Percentiles rank a stretch among this genome's conserved stretches.
These are phyloP conservation scores for Solanum pinnatisectum DNA, from an alignment of 257 asterid species.

Conservation along the genomic window DNA sequence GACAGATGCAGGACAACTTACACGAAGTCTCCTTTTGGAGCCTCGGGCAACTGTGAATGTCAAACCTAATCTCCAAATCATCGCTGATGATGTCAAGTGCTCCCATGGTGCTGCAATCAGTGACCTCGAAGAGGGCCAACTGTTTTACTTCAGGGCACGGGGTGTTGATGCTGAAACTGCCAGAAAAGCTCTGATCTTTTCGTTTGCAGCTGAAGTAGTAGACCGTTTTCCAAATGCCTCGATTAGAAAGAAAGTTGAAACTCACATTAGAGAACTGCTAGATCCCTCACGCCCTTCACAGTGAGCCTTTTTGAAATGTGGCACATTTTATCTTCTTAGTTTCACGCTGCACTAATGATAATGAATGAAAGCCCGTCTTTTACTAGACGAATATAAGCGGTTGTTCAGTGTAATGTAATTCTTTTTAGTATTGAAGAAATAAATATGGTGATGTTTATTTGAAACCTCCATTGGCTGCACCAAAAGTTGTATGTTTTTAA, in stretches of 20 bases:
- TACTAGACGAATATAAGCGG: background rate
- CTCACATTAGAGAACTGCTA: constrained; percentile 41
- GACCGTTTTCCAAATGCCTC: constrained; percentile 38
- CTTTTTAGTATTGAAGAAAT: background rate
- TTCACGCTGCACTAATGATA: background rate
- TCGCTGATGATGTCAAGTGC: constrained; percentile 88
- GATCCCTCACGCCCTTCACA: constrained; percentile 31
- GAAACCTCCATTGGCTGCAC: background rate
- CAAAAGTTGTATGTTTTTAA: background rate
- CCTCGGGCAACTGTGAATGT: constrained; percentile 88
- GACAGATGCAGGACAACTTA: constrained; percentile 94
- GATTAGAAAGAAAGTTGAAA: constrained; percentile 45
- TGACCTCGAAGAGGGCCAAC: constrained; percentile 72
- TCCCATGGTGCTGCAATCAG: constrained; percentile 97
- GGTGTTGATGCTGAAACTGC: constrained; percentile 66
- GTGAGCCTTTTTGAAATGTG: constrained; percentile 3
- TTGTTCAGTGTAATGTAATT: background rate
- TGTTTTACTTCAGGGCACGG: constrained; percentile 84
- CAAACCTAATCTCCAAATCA: constrained; percentile 89
- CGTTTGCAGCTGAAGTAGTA: constrained; percentile 87
- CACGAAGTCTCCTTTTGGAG: constrained; percentile 75
- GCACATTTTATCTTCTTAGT: background rate
- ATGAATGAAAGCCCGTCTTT: background rate
- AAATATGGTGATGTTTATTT: background rate
- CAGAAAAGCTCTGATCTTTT: constrained; percentile 67